Evolutionary conservation across 768 basidiomycete genomes (phyloP).

Genomic region (Leccinum boreale): DNA sequence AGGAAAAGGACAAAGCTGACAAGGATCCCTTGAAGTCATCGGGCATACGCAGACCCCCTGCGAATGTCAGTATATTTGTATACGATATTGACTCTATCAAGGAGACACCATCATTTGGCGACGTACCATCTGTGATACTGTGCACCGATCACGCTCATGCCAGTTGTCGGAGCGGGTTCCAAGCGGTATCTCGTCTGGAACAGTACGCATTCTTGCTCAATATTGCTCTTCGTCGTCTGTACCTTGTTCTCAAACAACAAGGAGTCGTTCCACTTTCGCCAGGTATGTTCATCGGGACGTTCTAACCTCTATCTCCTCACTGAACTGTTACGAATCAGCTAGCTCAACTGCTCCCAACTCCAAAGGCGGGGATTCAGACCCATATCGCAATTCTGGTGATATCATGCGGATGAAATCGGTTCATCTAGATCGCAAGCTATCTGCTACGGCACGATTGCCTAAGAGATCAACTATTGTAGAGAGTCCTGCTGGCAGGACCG

Average conservation of each 20-base stretch:
- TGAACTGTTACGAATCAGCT: conserved; percentile 18
- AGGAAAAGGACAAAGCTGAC: conserved; percentile 38
- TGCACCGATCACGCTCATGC: conserved; percentile 76
- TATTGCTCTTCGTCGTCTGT: conserved; percentile 89
- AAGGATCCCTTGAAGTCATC: conserved; percentile 57
- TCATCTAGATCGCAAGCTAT: conserved; percentile 92
- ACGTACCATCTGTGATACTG: conserved; percentile 67
- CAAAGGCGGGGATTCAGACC: conserved; percentile 52
- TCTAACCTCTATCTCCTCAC: conserved; percentile 4
- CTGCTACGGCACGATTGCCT: conserved; percentile 87
- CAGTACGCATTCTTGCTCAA: conserved; percentile 97
- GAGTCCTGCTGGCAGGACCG: conserved; percentile 85
- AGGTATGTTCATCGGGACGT: conserved; percentile 41
- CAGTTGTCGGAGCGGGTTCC: conserved; percentile 74
- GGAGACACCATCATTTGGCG: conserved; percentile 68
- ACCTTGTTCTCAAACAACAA: conserved; percentile 80
- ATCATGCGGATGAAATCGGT: conserved; percentile 95
- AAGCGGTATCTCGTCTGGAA: conserved; percentile 89
- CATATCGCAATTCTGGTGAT: conserved; percentile 83
- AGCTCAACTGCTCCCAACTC: conserved; percentile 32
- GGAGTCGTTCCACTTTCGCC: conserved; percentile 86
- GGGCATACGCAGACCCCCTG: conserved; percentile 69
- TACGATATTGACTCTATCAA: conserved; percentile 70
- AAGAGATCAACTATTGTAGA: conserved; percentile 96
- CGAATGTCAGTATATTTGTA: conserved; percentile 74